Evolutionary conservation across 2,329 filamentous ascomycete genomes (phyloP), one percentile per base, ranked within the genome.

Genomic region (Lecanosticta acicola): DNA sequence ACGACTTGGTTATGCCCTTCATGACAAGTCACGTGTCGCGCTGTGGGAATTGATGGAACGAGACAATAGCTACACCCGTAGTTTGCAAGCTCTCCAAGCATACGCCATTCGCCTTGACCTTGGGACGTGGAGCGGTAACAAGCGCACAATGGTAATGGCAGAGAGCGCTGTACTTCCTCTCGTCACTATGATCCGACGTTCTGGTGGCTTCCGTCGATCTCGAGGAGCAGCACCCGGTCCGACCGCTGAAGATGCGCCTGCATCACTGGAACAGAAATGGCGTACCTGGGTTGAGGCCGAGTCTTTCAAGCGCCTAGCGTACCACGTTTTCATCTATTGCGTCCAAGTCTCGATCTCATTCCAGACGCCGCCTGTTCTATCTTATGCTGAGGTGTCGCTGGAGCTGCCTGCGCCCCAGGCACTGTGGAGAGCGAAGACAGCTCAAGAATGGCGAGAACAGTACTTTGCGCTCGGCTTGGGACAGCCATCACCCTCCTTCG

Each of bases 91-190:
- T n/a, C 26, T 55, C 9, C 53, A 55, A 36, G 46, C 53, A 8
- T 49, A 42, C 32, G 47, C 53, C 10, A 50, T 49, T 13, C 50
- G 47, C 13, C 49, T 55, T 14, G 41, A 49, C 26, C 46, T 55
- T 32, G 50, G 50, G 3, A 53, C 48, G 10, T 55, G 53, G 53
- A 53, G 50, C 32, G 53, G 53, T n/a, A 49, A 55, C 36, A 53
- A 53, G 38, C 42, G 53, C 9, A 55, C 42, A 13, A 55, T 55
- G 53, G 53, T 53, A 29, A 21, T 53, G 7, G 53, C 48, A 13
- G 50, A 52, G 32, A 43, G 42, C 36, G 34, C 43, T 21, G 44
- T 35, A 1, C 19, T 53, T 33, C 53, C 53, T 13, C 33, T 53
- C 9, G 48, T 55, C 21, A 55, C 53, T 4, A 53, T 55, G 50